phyloP scores from a whole-genome alignment of 331 rosid species.

The Pyrus hybrid region DNA sequence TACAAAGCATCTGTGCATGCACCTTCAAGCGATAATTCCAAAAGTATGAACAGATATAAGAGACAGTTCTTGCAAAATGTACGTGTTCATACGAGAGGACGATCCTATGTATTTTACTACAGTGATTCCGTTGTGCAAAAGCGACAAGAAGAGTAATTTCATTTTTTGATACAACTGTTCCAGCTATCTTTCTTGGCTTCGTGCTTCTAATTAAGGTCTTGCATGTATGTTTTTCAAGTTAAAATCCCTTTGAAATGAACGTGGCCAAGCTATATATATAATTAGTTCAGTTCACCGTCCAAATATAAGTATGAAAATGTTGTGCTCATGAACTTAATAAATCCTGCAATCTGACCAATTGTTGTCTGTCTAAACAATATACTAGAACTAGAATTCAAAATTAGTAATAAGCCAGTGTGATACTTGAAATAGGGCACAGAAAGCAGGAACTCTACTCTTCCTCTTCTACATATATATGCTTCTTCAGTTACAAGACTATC shows the following conservation, averaged over 20 bases:
- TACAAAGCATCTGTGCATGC: background rate
- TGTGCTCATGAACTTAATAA: background rate
- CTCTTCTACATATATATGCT: background rate
- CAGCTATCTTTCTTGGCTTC: background rate
- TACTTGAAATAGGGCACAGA: constrained; percentile 9
- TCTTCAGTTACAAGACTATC: constrained; percentile 12
- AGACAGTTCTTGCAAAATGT: background rate
- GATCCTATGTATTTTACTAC: background rate
- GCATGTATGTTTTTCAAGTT: background rate
- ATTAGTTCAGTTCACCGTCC: too few species aligned
- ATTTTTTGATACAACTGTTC: background rate
- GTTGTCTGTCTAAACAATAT: background rate
- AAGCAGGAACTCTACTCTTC: constrained; percentile 11
- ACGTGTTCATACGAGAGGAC: background rate
- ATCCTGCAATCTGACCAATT: background rate
- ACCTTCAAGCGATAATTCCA: background rate
- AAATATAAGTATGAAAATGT: background rate
- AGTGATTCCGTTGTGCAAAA: background rate
- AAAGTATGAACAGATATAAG: background rate
- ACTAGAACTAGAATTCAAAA: constrained; percentile 1
- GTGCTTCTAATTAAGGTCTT: background rate
- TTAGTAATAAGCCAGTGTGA: background rate
- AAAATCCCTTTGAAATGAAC: background rate
- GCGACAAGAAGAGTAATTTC: background rate
- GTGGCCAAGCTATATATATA: background rate